A percentile compares a stretch with the other conserved stretches of the same genome.
Conservation (phyloP, 768 basidiomycete species). For the Tulasnella sp. region DNA sequence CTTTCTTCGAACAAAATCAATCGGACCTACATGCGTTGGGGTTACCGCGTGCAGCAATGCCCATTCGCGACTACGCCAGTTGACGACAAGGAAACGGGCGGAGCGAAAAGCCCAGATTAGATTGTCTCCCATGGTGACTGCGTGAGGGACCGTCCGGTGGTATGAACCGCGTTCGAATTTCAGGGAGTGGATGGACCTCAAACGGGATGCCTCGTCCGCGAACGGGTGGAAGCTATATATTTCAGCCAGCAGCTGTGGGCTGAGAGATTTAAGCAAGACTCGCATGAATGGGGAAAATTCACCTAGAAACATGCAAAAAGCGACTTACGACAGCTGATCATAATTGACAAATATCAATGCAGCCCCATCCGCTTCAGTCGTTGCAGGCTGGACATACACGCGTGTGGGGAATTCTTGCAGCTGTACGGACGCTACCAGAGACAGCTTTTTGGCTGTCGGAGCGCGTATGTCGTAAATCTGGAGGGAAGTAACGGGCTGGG, state of each 20-base stretch:
- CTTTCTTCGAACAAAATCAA: background rate
- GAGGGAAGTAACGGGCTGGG: background rate
- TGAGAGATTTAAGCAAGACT: background rate
- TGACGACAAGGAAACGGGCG: background rate
- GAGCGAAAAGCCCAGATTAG: background rate
- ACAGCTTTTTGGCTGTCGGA: background rate
- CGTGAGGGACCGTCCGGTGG: background rate
- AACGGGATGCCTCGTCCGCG: background rate
- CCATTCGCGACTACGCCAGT: background rate
- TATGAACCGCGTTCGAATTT: background rate
- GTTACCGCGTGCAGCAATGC: background rate
- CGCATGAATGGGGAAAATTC: background rate
- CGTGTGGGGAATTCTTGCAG: background rate
- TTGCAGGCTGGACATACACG: background rate
- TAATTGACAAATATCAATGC: conserved; percentile 2
- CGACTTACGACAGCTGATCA: background rate
- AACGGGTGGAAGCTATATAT: background rate
- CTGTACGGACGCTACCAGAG: background rate
- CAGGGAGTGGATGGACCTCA: background rate
- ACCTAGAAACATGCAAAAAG: background rate
- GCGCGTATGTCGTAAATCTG: background rate
- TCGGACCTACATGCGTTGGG: background rate
- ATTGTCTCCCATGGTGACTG: background rate
- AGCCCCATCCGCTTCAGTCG: background rate
- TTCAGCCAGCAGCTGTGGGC: background rate